Conservation (phyloP, 2,329 filamentous ascomycete species). For the Hymenoscyphus fructigenus region DNA sequence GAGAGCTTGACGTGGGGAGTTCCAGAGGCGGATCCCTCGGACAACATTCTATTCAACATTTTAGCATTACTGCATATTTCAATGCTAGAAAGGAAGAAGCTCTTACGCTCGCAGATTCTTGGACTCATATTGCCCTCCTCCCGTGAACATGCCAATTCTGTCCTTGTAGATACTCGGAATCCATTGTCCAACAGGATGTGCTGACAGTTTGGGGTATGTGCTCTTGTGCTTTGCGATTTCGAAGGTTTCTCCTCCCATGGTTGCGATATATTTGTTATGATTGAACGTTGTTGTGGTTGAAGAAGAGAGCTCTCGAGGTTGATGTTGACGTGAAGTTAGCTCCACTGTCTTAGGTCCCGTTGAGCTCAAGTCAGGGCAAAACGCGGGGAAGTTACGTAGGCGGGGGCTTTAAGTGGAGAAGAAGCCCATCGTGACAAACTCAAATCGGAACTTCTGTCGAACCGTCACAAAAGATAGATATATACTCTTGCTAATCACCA, state of each 20-base stretch:
- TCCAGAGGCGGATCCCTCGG: conserved; percentile 66
- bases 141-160: conserved; percentile 79
- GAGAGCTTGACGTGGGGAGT: conserved; percentile 77
- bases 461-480: not conserved
- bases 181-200: conserved; percentile 65
- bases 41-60: conserved; percentile 58
- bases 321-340: not conserved
- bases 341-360: not conserved
- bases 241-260: conserved; percentile 38
- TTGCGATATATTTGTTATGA: conserved; percentile 22
- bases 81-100: conserved; percentile 19
- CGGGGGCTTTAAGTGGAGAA: conserved; percentile 2
- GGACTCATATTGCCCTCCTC: conserved; percentile 72
- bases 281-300: conserved; percentile 17
- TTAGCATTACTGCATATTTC: conserved; percentile 13
- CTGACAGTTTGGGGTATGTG: conserved; percentile 36
- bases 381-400: conserved; percentile 3
- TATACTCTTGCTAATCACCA: not conserved
- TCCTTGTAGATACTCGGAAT: conserved; percentile 84
- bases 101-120: conserved; percentile 71
- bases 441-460: not conserved
- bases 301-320: conserved; percentile 9
- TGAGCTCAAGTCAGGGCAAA: not conserved
- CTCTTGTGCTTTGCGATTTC: conserved; percentile 29
- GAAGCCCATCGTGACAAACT: not conserved